Evolutionary conservation across 2,329 filamentous ascomycete species (phyloP).

Genomic region (Xylaria hypoxylon): DNA sequence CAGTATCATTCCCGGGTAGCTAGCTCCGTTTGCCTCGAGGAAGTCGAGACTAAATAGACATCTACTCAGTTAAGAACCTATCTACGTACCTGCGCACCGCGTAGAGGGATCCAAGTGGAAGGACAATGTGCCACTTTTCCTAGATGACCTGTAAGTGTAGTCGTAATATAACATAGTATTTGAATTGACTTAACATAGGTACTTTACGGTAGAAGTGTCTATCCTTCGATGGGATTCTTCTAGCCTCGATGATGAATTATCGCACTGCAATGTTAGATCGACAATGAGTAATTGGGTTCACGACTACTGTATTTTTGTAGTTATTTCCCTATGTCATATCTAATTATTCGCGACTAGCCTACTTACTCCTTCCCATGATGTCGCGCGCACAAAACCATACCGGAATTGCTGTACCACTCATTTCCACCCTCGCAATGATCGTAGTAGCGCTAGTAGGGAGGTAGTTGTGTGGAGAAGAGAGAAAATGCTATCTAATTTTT

Average conservation of each 20-base stretch:
- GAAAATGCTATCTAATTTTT: constrained; percentile 39
- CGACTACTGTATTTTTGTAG: background rate
- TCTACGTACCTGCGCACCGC: too few relatives aligned
- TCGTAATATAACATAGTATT: too few relatives aligned
- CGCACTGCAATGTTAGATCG: background rate
- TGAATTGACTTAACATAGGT: too few relatives aligned
- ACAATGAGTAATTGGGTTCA: background rate
- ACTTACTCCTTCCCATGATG: background rate
- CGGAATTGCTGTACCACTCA: constrained; percentile 5
- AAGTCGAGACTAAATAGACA: too few relatives aligned
- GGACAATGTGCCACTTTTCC: too few relatives aligned
- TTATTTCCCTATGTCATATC: background rate
- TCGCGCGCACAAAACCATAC: background rate
- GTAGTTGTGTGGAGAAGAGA: background rate
- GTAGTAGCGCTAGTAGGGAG: background rate
- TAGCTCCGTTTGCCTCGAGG: too few relatives aligned
- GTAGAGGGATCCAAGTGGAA: too few relatives aligned
- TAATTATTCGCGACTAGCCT: background rate
- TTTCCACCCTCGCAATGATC: background rate
- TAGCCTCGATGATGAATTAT: background rate
- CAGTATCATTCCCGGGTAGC: too few relatives aligned
- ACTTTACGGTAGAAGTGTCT: too few relatives aligned
- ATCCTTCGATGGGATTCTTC: too few relatives aligned
- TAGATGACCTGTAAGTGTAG: too few relatives aligned
- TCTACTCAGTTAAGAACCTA: too few relatives aligned